These are phyloP conservation scores for Nakaseomyces nivariensis DNA, from an alignment of 1,139 yeast genomes.

Conservation along the genomic window DNA sequence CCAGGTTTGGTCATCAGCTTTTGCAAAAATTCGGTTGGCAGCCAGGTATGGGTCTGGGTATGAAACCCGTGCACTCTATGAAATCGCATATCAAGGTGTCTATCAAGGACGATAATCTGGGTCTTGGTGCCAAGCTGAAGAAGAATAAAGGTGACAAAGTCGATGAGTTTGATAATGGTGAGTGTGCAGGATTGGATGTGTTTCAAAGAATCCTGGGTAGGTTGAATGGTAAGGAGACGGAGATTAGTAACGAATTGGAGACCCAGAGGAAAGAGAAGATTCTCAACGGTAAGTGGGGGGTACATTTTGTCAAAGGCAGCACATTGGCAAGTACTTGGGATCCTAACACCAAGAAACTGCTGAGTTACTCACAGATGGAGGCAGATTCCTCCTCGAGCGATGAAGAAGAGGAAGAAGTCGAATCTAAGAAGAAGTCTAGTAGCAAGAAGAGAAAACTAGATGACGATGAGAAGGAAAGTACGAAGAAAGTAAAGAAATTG, in stretches of 20 bases:
- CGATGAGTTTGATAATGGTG: conserved; percentile 65
- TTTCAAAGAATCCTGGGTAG: conserved; percentile 86
- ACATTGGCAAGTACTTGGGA: conserved; percentile 80
- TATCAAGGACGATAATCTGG: conserved; percentile 71
- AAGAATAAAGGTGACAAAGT: conserved; percentile 38
- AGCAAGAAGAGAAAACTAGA: conserved; percentile 10
- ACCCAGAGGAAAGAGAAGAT: conserved; percentile 57
- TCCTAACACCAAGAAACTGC: conserved; percentile 40
- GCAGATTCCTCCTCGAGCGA: conserved; percentile 11
- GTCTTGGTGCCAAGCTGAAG: conserved; percentile 74
- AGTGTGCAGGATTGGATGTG: conserved; percentile 83
- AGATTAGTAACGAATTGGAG: conserved; percentile 49
- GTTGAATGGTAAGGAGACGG: conserved; percentile 66
- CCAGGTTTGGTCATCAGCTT: conserved; percentile 81
- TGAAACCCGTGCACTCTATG: conserved; percentile 46
- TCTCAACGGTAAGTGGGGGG: conserved; percentile 74
- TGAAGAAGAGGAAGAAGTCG: conserved; percentile 10
- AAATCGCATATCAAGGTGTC: conserved; percentile 77
- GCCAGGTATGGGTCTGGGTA: conserved; percentile 84
- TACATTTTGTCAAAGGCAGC: conserved; percentile 78
- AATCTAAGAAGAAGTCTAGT: conserved; percentile 2
- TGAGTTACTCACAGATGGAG: conserved; percentile 19
- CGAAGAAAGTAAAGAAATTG: conserved; percentile 3
- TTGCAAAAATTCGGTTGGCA: conserved; percentile 80
- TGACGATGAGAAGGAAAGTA: not conserved